Conservation (phyloP, 2,329 filamentous ascomycete genomes). For the Cladophialophora bantiana region DNA sequence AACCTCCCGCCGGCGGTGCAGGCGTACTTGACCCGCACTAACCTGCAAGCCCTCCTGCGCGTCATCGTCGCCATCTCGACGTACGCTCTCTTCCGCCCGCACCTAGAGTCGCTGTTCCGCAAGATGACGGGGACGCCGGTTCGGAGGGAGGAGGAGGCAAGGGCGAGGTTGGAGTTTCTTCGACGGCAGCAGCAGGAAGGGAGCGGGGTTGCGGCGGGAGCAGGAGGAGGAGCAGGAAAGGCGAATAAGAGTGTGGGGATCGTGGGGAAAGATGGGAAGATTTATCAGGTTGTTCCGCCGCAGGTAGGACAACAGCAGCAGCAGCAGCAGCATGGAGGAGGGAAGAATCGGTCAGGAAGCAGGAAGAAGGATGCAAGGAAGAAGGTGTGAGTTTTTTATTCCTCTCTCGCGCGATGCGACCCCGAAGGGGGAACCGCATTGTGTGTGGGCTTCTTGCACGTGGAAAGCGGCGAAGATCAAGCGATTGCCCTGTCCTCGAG, state of each 20-base stretch:
- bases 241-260: constrained; percentile 8
- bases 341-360: neutral
- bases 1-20: constrained; percentile 19
- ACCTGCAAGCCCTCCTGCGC: constrained; percentile 31
- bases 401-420: neutral
- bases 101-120: constrained; percentile 32
- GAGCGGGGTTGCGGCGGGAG: neutral
- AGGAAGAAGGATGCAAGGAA: constrained; percentile 7
- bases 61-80: constrained; percentile 31
- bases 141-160: constrained; percentile 28
- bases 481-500: too few species aligned
- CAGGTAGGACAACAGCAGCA: neutral
- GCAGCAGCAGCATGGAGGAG: neutral
- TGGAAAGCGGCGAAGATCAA: too few species aligned
- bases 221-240: neutral
- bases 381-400: constrained; percentile 1
- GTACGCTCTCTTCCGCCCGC: constrained; percentile 38
- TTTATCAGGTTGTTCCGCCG: constrained; percentile 12
- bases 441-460: too few species aligned
- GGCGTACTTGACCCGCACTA: constrained; percentile 29
- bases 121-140: constrained; percentile 29
- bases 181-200: constrained; percentile 10
- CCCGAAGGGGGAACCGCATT: too few species aligned
- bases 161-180: constrained; percentile 27
- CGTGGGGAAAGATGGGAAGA: constrained; percentile 4